These are phyloP conservation scores for Phoma sp. DNA, from an alignment of 2,329 filamentous ascomycete species.

Conservation along the genomic window DNA sequence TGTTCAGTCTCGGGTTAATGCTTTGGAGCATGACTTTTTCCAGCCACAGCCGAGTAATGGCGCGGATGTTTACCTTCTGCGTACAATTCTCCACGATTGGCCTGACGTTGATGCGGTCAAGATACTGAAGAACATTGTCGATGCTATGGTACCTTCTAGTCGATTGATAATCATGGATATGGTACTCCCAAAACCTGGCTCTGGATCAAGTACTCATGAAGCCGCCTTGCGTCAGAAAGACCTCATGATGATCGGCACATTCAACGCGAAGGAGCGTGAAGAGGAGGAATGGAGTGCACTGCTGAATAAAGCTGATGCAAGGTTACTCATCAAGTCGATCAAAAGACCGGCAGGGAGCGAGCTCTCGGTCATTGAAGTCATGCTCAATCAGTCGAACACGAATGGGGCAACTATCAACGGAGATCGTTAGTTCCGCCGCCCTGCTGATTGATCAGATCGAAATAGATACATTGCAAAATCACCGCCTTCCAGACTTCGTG, in stretches of 20 bases:
- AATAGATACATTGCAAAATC: too few species aligned
- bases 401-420: too few species aligned
- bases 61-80: slow-evolving; percentile 58
- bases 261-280: slow-evolving; percentile 14
- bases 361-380: background rate
- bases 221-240: slow-evolving; percentile 5
- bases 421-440: background rate
- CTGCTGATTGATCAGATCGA: slow-evolving; percentile 17
- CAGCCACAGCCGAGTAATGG: background rate
- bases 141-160: background rate
- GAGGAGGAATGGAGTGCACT: slow-evolving; percentile 8
- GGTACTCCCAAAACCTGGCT: slow-evolving; percentile 10
- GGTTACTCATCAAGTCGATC: background rate
- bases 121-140: background rate
- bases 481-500: too few species aligned
- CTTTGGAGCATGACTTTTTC: background rate
- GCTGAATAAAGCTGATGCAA: background rate
- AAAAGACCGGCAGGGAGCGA: background rate
- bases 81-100: slow-evolving; percentile 65
- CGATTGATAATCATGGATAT: slow-evolving; percentile 12
- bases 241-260: slow-evolving; percentile 10
- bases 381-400: background rate
- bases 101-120: slow-evolving; percentile 52
- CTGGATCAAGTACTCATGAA: slow-evolving; percentile 3
- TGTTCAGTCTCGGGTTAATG: background rate